Conservation (phyloP, 2,329 filamentous ascomycete species). For the Chaetothyriales sp. region DNA sequence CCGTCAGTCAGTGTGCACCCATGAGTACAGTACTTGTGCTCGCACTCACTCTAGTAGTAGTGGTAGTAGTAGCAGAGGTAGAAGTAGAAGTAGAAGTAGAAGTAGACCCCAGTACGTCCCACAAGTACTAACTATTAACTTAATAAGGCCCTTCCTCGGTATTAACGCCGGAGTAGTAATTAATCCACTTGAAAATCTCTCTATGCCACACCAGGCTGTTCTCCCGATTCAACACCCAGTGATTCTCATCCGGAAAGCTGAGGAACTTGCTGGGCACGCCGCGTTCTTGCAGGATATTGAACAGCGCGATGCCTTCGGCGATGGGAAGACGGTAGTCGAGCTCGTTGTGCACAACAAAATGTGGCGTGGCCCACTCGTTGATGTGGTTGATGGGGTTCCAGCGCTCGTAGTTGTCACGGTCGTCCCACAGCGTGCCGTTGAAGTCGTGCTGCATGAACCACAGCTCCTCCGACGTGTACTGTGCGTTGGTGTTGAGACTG, state of each 20-base stretch:
- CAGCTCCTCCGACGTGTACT: slow-evolving; percentile 38
- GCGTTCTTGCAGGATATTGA: slow-evolving; percentile 64
- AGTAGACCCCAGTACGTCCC: too few species aligned
- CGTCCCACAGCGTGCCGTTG: slow-evolving; percentile 37
- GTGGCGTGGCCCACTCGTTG: slow-evolving; percentile 63
- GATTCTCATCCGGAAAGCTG: slow-evolving; percentile 63
- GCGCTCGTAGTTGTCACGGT: slow-evolving; percentile 49
- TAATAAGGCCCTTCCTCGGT: neutral
- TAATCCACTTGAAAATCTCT: slow-evolving; percentile 64
- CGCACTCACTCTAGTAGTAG: too few species aligned
- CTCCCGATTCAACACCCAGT: slow-evolving; percentile 67
- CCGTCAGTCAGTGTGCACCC: too few species aligned
- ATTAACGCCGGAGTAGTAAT: slow-evolving; percentile 33
- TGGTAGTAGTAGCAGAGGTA: too few species aligned
- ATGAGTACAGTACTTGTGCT: too few species aligned
- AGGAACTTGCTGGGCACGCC: slow-evolving; percentile 63
- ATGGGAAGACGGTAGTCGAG: slow-evolving; percentile 76
- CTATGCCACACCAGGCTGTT: slow-evolving; percentile 83
- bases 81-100: too few species aligned
- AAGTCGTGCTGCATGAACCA: slow-evolving; percentile 41
- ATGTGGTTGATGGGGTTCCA: slow-evolving; percentile 56
- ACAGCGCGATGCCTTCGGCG: slow-evolving; percentile 63
- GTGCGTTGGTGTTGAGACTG: slow-evolving; percentile 52
- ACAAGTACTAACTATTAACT: neutral
- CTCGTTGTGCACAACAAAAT: slow-evolving; percentile 73